phyloP scores from a whole-genome alignment of 225 moss, liverwort and hornwort genomes.

The Marchantia polymorpha region DNA sequence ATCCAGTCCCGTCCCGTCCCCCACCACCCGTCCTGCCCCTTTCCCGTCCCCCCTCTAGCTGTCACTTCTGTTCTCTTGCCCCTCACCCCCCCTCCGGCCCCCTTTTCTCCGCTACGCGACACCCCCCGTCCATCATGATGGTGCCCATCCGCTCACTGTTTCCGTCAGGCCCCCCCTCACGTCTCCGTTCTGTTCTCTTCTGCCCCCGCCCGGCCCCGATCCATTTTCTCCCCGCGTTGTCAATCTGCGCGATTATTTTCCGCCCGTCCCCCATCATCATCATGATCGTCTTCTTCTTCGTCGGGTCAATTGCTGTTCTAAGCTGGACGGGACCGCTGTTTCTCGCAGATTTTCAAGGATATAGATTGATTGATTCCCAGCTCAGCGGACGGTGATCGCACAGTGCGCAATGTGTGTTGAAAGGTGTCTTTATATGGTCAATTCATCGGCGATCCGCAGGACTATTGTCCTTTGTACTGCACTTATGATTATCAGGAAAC shows the following conservation, averaged over 20 bases:
- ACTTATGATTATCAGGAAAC: too few species aligned
- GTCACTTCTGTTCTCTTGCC: neutral
- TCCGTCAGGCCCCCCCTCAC: neutral
- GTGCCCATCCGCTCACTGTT: neutral
- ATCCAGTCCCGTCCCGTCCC: neutral
- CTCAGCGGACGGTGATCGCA: too few species aligned
- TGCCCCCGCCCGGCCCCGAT: neutral
- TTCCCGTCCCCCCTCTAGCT: neutral
- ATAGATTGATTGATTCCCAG: too few species aligned
- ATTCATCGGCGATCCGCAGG: too few species aligned
- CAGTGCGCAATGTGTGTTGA: too few species aligned
- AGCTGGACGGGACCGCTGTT: neutral
- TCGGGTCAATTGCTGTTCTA: neutral
- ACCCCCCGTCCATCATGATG: neutral
- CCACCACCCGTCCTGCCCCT: neutral
- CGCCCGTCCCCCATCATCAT: neutral
- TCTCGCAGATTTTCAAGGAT: neutral
- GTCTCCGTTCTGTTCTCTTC: neutral
- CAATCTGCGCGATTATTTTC: neutral
- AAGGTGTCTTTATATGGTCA: too few species aligned
- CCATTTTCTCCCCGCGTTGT: neutral
- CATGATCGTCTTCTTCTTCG: neutral
- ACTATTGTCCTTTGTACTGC: too few species aligned
- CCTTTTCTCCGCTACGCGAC: slow-evolving; percentile 7
- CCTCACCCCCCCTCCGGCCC: neutral